These are phyloP conservation scores for Dactylellina parvicollis DNA, from an alignment of 2,329 filamentous ascomycete species.

Conservation along the genomic window DNA sequence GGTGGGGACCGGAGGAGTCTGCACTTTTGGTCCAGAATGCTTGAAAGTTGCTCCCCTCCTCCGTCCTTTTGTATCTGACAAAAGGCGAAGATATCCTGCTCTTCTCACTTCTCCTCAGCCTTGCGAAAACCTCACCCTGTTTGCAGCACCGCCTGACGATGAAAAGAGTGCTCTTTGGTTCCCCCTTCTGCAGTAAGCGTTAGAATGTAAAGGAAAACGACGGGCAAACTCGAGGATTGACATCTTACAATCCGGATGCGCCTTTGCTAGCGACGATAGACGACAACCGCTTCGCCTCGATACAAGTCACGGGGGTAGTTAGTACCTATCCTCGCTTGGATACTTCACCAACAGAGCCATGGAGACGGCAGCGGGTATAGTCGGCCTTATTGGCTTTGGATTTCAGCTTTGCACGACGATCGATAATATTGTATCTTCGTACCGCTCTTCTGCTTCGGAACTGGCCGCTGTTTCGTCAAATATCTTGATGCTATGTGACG, in stretches of 20 bases:
- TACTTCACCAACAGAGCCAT: slow-evolving; percentile 14
- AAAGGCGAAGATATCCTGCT: background rate
- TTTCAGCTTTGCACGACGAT: slow-evolving; percentile 48
- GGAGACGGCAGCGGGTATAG: slow-evolving; percentile 41
- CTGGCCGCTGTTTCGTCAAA: slow-evolving; percentile 31
- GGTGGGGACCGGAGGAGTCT: background rate
- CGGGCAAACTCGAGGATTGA: background rate
- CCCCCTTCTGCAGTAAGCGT: background rate
- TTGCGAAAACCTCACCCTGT: slow-evolving; percentile 2
- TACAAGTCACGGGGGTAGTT: background rate
- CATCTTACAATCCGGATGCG: background rate
- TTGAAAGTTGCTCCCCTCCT: slow-evolving; percentile 2
- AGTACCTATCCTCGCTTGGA: background rate
- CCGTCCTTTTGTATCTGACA: background rate
- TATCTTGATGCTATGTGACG: slow-evolving; percentile 38
- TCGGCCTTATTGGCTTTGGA: slow-evolving; percentile 52
- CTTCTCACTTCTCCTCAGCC: slow-evolving; percentile 17
- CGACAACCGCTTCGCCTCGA: background rate
- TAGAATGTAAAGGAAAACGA: background rate
- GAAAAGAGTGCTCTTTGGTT: slow-evolving; percentile 5
- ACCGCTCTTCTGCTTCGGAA: slow-evolving; percentile 38
- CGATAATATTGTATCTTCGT: slow-evolving; percentile 42
- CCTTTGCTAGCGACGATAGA: slow-evolving; percentile 18
- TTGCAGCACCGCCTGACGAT: slow-evolving; percentile 31
- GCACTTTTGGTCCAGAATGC: slow-evolving; percentile 46